Evolutionary conservation across 495 filamentous ascomycete genomes (phyloP), one percentile per base, ranked within the genome.

Genomic region (Xylona heveae): DNA sequence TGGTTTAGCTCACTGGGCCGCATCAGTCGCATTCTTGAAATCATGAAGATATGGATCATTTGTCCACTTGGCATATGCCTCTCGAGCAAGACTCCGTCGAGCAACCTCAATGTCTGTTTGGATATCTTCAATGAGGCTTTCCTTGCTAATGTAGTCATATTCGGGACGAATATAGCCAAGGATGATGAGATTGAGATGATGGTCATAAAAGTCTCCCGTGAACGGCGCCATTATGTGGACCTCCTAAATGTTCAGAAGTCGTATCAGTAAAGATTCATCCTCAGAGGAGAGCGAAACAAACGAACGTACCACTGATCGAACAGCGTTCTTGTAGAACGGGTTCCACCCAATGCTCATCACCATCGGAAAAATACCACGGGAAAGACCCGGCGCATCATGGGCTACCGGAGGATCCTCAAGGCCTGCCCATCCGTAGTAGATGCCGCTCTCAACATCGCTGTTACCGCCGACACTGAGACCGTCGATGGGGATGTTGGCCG

Each of bases 301-400:
- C 25, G 16, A 0, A 54, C 55, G 18, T 50, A 65, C 63, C 42
- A 85, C 78, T 24, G 66, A 74, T 13, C 79, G 64, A 24, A 74
- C 67, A 15, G 64, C 64, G 51, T 94, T 93, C 49, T 81, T 83
- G 57, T 90, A 93, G 52, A 80, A 90, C 0, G 83, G 82, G 46
- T 93, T 93, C 61, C 78, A 92, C n/a, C 85, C 83, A 31, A 97
- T 85, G 23, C 68, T 77, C 73, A 97, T 72, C 30, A 93, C 85
- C 57, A 91, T 90, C 0, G 79, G 79, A 50, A 74, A 78, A 13
- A 29, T 2, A 13, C n/a, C 16, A 12, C 3, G 1, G 19, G 25
- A 1, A 28, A 31, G 7, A 31, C 32, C 26, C 2, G 19, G 24
- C 21, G 37, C 40, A 39, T 60, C 45, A 1, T 59, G 57, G 35